These are phyloP conservation scores for Aquilaria malaccensis DNA, from an alignment of 345 rosid genomes.

Conservation along the genomic window DNA sequence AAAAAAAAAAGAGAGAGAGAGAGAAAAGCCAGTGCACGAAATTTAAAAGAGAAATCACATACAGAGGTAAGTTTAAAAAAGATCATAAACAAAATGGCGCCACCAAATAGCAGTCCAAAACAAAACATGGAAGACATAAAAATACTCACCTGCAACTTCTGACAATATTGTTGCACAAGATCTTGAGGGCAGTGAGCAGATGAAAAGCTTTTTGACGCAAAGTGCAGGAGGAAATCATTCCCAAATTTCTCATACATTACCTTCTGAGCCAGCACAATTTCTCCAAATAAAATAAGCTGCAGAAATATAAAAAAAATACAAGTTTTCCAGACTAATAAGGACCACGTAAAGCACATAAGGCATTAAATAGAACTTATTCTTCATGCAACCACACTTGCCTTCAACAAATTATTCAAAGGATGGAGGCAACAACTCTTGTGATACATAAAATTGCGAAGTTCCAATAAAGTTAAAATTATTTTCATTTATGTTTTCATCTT, in stretches of 20 bases:
- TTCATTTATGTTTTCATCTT: too few relatives aligned
- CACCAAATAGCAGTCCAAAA: neutral
- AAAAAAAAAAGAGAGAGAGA: neutral
- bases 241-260: constrained; percentile 94
- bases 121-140: neutral
- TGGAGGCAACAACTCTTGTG: too few relatives aligned
- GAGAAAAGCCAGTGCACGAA: too few relatives aligned
- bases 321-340: too few relatives aligned
- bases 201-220: constrained; percentile 51
- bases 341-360: too few relatives aligned
- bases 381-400: too few relatives aligned
- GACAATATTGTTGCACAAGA: constrained; percentile 72
- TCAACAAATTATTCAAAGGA: too few relatives aligned
- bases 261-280: constrained; percentile 83
- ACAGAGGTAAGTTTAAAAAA: neutral
- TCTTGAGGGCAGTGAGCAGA: constrained; percentile 56
- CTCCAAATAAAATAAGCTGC: constrained; percentile 79
- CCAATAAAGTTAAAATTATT: too few relatives aligned
- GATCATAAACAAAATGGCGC: too few relatives aligned
- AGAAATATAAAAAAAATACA: constrained; percentile 9
- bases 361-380: too few relatives aligned
- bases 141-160: constrained; percentile 72
- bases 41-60: neutral
- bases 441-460: too few relatives aligned
- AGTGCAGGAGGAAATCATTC: constrained; percentile 53